Evolutionary conservation across 1,284 basidiomycete genomes (phyloP).

Genomic region (Vanrija sp.): DNA sequence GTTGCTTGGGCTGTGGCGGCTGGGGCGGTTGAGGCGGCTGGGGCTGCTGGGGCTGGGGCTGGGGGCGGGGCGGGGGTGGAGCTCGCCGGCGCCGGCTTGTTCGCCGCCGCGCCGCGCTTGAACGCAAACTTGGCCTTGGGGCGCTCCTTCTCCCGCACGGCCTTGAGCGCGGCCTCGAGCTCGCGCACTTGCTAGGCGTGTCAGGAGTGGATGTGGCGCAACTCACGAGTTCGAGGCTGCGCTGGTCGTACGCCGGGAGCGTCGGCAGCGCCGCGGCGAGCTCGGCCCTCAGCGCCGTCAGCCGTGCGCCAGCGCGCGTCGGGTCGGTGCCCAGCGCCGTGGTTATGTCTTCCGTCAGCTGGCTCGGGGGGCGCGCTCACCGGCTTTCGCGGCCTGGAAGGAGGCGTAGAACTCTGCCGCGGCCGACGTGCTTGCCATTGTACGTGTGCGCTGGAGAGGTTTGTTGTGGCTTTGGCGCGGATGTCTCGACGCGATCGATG

Average conservation of each 20-base stretch:
- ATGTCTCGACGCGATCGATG: too few species aligned
- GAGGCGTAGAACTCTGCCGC: slow-evolving; percentile 24
- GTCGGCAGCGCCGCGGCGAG: slow-evolving; percentile 60
- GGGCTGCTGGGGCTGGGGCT: slow-evolving; percentile 11
- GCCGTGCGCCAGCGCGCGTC: background rate
- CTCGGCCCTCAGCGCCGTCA: slow-evolving; percentile 25
- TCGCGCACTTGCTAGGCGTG: slow-evolving; percentile 57
- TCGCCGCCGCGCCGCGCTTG: slow-evolving; percentile 54
- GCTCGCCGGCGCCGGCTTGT: background rate
- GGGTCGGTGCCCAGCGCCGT: background rate
- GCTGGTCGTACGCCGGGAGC: slow-evolving; percentile 68
- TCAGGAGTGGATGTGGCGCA: background rate
- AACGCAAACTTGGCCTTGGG: slow-evolving; percentile 66
- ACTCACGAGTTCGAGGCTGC: slow-evolving; percentile 64
- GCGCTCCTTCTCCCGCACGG: slow-evolving; percentile 51
- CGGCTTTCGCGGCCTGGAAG: slow-evolving; percentile 18
- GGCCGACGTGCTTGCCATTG: slow-evolving; percentile 16
- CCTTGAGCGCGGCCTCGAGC: slow-evolving; percentile 57
- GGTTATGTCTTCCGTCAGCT: slow-evolving; percentile 2
- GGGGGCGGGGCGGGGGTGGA: slow-evolving; percentile 18
- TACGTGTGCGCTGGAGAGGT: background rate
- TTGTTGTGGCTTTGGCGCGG: too few species aligned
- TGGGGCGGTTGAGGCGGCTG: background rate
- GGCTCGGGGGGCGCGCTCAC: background rate
- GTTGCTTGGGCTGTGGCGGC: slow-evolving; percentile 9